A percentile compares a stretch with the other conserved stretches of the same genome.
Evolutionary conservation across 495 filamentous ascomycete genomes (phyloP).

Genomic region (Aspergillus sclerotiicarbonarius): DNA sequence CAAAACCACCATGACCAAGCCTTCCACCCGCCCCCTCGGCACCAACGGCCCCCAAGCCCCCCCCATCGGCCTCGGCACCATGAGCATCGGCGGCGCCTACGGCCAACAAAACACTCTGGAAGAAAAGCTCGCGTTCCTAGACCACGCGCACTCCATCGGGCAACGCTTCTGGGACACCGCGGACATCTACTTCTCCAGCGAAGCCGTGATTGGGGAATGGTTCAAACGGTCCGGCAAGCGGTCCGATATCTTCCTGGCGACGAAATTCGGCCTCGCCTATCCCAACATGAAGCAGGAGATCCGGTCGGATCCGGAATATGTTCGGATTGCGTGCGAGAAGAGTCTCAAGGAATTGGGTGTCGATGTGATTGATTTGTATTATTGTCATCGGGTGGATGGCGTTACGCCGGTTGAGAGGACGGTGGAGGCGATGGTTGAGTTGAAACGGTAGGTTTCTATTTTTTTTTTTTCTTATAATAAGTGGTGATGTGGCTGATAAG

Average conservation of each 20-base stretch:
- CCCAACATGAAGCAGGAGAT: slow-evolving; percentile 25
- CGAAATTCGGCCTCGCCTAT: slow-evolving; percentile 43
- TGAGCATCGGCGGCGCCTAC: slow-evolving; percentile 41
- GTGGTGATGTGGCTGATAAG: no score
- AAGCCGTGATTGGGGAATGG: slow-evolving; percentile 57
- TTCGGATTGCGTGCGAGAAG: slow-evolving; percentile 40
- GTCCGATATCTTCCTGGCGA: slow-evolving; percentile 54
- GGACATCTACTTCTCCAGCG: slow-evolving; percentile 34
- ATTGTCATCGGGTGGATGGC: slow-evolving; percentile 35
- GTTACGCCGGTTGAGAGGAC: slow-evolving; percentile 51
- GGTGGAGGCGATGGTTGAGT: slow-evolving; percentile 42
- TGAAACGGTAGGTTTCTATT: slow-evolving; percentile 39
- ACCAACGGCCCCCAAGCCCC: slow-evolving; percentile 52
- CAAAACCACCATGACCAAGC: not conserved
- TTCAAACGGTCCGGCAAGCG: slow-evolving; percentile 52
- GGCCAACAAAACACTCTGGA: slow-evolving; percentile 38
- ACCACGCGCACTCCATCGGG: slow-evolving; percentile 5
- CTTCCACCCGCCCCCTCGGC: slow-evolving; percentile 42
- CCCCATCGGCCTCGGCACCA: slow-evolving; percentile 50
- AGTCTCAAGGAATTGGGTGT: slow-evolving; percentile 42
- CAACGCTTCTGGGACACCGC: slow-evolving; percentile 16
- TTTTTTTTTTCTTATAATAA: no score
- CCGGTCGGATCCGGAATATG: slow-evolving; percentile 46
- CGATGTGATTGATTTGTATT: slow-evolving; percentile 45
- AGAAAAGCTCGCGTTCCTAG: slow-evolving; percentile 20